Conservation (phyloP, 768 basidiomycete genomes). For the Hypholoma sublateritium region DNA sequence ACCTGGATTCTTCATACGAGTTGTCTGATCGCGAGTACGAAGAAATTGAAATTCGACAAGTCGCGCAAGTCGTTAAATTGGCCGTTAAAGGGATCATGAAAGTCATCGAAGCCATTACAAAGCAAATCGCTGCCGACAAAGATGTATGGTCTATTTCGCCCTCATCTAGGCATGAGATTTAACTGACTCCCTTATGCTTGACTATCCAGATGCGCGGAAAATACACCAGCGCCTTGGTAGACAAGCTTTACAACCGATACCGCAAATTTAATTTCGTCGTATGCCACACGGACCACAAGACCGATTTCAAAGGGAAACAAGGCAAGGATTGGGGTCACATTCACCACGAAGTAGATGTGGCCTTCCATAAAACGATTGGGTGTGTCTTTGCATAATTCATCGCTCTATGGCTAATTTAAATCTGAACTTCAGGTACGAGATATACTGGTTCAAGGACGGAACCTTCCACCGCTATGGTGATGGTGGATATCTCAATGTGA, state of each 20-base stretch:
- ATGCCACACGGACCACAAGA: conserved; percentile 18
- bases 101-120: background rate
- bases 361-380: conserved; percentile 17
- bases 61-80: background rate
- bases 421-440: conserved; percentile 16
- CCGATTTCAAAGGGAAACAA: conserved; percentile 11
- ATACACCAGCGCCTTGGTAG: conserved; percentile 3
- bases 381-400: background rate
- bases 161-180: no score
- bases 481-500: conserved; percentile 25
- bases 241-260: conserved; percentile 2
- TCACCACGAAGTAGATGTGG: conserved; percentile 15
- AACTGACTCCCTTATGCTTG: background rate
- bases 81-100: background rate
- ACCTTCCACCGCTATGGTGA: conserved; percentile 17
- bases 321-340: conserved; percentile 20
- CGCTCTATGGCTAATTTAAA: background rate
- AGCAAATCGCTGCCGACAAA: conserved; percentile 1
- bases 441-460: conserved; percentile 23
- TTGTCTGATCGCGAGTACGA: background rate
- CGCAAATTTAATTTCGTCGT: conserved; percentile 19
- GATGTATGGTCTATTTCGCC: background rate
- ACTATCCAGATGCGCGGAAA: background rate
- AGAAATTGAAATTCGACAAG: background rate
- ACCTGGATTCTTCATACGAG: background rate